Percentiles rank a stretch among this genome's conserved stretches.
These are phyloP conservation scores for Bisporella sp. DNA, from an alignment of 2,329 filamentous ascomycete species.

Conservation along the genomic window DNA sequence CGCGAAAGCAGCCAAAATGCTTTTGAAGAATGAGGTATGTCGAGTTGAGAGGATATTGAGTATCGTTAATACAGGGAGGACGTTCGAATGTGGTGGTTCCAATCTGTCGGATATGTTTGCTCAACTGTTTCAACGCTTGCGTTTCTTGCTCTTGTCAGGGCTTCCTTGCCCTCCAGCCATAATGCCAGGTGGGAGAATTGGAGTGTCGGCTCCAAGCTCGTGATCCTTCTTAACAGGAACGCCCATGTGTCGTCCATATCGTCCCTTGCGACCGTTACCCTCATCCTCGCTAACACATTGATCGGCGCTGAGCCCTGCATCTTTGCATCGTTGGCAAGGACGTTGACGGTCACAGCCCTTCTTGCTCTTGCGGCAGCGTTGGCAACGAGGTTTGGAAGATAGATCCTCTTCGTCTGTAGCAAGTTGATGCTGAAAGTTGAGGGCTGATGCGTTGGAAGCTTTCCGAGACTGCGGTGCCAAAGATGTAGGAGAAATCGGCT, in stretches of 20 bases:
- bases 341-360: constrained; percentile 97
- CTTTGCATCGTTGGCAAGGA: constrained; percentile 90
- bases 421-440: constrained; percentile 55
- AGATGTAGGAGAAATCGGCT: constrained; percentile 57
- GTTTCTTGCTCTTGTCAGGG: constrained; percentile 60
- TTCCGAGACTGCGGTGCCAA: constrained; percentile 68
- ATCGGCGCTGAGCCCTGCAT: constrained; percentile 87
- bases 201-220: constrained; percentile 34
- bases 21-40: constrained; percentile 11
- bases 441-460: constrained; percentile 60
- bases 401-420: constrained; percentile 78
- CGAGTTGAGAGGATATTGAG: constrained; percentile 12
- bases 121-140: constrained; percentile 47
- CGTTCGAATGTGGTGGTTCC: constrained; percentile 3
- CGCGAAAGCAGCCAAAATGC: constrained; percentile 1
- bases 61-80: constrained; percentile 13
- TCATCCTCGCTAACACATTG: constrained; percentile 97
- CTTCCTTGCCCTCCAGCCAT: constrained; percentile 26
- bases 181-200: constrained; percentile 24
- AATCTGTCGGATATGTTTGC: constrained; percentile 6
- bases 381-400: constrained; percentile 92
- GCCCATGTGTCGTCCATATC: constrained; percentile 71
- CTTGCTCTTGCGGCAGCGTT: constrained; percentile 98
- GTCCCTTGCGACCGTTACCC: constrained; percentile 91
- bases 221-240: constrained; percentile 52